A percentile compares a stretch with the other conserved stretches of the same genome.
These are phyloP conservation scores for Pterula multifida DNA, from an alignment of 1,284 basidiomycete genomes.

Conservation along the genomic window DNA sequence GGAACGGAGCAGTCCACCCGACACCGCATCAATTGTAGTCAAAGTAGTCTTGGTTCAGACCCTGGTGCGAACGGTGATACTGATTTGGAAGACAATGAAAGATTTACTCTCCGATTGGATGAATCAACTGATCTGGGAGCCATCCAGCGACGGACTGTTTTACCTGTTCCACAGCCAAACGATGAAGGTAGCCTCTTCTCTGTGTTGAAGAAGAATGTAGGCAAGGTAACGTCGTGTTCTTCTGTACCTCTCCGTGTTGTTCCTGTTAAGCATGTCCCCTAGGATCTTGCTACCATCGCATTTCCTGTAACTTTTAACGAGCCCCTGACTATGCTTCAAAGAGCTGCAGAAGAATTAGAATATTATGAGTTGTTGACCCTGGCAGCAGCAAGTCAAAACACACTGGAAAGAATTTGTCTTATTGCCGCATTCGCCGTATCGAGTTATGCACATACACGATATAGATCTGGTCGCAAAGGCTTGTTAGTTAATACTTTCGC, in stretches of 20 bases:
- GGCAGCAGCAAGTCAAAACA: constrained; percentile 51
- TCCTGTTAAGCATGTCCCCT: constrained; percentile 1
- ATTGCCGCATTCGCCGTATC: constrained; percentile 81
- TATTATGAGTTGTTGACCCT: constrained; percentile 61
- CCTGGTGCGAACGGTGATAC: constrained; percentile 35
- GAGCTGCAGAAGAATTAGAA: constrained; percentile 75
- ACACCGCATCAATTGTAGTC: constrained; percentile 26
- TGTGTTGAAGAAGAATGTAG: constrained; percentile 87
- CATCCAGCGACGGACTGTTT: constrained; percentile 41
- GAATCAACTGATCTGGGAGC: constrained; percentile 57
- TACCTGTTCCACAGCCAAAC: constrained; percentile 57
- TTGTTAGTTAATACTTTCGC: constrained; percentile 44
- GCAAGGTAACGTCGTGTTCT: constrained; percentile 49
- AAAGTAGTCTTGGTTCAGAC: constrained; percentile 24
- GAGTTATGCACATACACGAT: constrained; percentile 69
- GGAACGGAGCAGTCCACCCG: constrained; percentile 33
- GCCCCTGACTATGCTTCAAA: constrained; percentile 72
- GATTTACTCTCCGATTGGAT: constrained; percentile 21
- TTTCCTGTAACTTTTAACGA: constrained; percentile 87
- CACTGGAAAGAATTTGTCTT: constrained; percentile 62
- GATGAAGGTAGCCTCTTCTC: constrained; percentile 84
- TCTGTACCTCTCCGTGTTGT: background rate
- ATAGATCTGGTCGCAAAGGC: constrained; percentile 74
- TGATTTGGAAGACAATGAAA: constrained; percentile 27
- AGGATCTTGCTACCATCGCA: constrained; percentile 80